Conservation (phyloP, 345 rosid species). For the Trapa incisa region DNA sequence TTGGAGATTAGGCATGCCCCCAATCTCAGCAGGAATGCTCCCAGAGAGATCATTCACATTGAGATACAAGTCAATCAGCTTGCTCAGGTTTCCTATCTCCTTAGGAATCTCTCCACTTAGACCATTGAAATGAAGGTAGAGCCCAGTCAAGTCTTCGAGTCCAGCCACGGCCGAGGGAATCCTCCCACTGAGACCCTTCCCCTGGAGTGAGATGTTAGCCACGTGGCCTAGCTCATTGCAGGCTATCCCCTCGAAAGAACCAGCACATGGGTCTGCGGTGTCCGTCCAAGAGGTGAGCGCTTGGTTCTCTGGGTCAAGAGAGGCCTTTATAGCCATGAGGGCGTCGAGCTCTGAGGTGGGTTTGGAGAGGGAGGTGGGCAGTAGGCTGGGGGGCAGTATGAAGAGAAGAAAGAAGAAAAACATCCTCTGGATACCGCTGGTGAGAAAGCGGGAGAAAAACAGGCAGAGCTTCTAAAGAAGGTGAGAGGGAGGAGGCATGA, state of each 20-base stretch:
- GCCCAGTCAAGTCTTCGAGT: constrained; percentile 67
- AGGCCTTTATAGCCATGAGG: constrained; percentile 66
- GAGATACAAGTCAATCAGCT: constrained; percentile 68
- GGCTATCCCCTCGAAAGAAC: constrained; percentile 72
- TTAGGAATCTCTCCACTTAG: constrained; percentile 61
- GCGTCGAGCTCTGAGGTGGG: constrained; percentile 39
- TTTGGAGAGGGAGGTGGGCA: constrained; percentile 25
- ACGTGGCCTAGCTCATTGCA: constrained; percentile 58
- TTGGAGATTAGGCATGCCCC: constrained; percentile 61
- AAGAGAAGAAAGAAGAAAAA: constrained; percentile 15
- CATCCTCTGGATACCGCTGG: not conserved
- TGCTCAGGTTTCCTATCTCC: constrained; percentile 50
- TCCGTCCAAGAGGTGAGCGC: constrained; percentile 57
- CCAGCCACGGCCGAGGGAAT: constrained; percentile 65
- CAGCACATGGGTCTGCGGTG: constrained; percentile 41
- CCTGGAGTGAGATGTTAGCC: constrained; percentile 79
- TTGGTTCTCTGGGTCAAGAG: constrained; percentile 63
- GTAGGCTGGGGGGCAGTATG: constrained; percentile 10
- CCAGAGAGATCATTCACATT: constrained; percentile 81
- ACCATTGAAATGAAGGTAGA: constrained; percentile 82
- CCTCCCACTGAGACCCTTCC: constrained; percentile 69
- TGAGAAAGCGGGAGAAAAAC: too few species aligned
- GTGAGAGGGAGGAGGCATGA: too few species aligned
- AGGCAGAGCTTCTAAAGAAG: too few species aligned
- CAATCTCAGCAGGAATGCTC: constrained; percentile 57